phyloP scores from a whole-genome alignment of 192 early-diverging fungal genomes.

The Backusella macrospora region DNA sequence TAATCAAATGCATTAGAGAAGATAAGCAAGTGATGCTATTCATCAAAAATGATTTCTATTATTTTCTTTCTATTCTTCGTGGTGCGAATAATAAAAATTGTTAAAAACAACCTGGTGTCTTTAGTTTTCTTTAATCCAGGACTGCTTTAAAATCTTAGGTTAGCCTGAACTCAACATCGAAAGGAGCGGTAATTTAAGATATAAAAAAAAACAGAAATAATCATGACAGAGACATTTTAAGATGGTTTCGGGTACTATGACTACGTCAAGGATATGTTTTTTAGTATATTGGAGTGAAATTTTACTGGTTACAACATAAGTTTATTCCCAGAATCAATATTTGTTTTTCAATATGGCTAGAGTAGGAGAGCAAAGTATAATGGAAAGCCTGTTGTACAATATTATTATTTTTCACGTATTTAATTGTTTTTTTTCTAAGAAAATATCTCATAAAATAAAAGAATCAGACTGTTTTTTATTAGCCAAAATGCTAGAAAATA shows the following conservation, averaged over 20 bases:
- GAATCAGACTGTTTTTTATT: background rate
- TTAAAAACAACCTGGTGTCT: background rate
- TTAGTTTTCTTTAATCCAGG: background rate
- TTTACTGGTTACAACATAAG: background rate
- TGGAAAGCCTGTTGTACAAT: no score
- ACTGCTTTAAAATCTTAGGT: background rate
- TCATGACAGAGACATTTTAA: constrained; percentile 6
- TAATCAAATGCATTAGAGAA: background rate
- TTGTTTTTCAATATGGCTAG: no score
- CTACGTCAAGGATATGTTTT: background rate
- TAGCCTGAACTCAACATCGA: background rate
- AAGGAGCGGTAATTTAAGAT: background rate
- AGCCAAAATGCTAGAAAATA: background rate
- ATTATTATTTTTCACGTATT: background rate
- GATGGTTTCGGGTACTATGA: constrained; percentile 2
- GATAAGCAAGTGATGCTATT: background rate
- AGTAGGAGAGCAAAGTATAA: no score
- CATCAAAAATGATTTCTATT: background rate
- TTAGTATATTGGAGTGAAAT: background rate
- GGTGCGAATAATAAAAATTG: background rate
- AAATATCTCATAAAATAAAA: background rate
- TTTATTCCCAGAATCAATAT: no score
- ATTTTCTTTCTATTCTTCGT: background rate
- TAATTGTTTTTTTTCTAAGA: background rate
- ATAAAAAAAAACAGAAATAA: background rate